phyloP scores from a whole-genome alignment of 805 yeast genomes.

The Pichia sporocuriosa region DNA sequence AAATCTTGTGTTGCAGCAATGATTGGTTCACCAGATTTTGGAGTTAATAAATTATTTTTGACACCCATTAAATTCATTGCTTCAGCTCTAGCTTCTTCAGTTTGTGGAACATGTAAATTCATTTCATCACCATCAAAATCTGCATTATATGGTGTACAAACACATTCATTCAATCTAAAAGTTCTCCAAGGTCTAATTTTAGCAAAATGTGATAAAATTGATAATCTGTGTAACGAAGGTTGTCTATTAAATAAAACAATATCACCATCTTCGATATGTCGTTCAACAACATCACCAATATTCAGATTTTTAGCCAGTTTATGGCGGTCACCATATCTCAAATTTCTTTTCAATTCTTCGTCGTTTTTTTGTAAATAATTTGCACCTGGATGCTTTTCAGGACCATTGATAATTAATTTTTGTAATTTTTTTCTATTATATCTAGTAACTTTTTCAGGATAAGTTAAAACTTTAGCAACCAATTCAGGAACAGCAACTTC shows the following conservation, averaged over 20 bases:
- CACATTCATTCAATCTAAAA: constrained; percentile 94
- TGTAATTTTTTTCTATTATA: constrained; percentile 79
- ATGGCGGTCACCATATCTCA: constrained; percentile 80
- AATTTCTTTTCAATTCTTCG: constrained; percentile 80
- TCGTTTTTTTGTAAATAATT: constrained; percentile 79
- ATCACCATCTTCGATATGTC: constrained; percentile 97
- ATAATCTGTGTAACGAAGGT: constrained; percentile 92
- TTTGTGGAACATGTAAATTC: constrained; percentile 98
- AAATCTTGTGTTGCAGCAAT: constrained; percentile 99
- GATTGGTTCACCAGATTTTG: constrained; percentile 97
- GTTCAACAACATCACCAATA: constrained; percentile 89
- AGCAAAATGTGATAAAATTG: constrained; percentile 92
- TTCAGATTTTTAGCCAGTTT: constrained; percentile 69
- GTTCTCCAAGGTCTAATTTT: constrained; percentile 98
- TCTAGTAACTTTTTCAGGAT: constrained; percentile 89
- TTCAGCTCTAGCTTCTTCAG: constrained; percentile 97
- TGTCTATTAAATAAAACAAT: constrained; percentile 94
- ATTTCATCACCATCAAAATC: constrained; percentile 99
- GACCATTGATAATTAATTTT: constrained; percentile 72
- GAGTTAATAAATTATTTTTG: constrained; percentile 87
- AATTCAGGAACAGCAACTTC: constrained; percentile 98
- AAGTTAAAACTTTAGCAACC: constrained; percentile 91
- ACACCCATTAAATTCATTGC: constrained; percentile 99
- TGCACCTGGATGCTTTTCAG: constrained; percentile 92
- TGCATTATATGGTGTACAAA: constrained; percentile 98